phyloP scores from a whole-genome alignment of 1,284 basidiomycete species.

The Microbotryum violaceum region DNA sequence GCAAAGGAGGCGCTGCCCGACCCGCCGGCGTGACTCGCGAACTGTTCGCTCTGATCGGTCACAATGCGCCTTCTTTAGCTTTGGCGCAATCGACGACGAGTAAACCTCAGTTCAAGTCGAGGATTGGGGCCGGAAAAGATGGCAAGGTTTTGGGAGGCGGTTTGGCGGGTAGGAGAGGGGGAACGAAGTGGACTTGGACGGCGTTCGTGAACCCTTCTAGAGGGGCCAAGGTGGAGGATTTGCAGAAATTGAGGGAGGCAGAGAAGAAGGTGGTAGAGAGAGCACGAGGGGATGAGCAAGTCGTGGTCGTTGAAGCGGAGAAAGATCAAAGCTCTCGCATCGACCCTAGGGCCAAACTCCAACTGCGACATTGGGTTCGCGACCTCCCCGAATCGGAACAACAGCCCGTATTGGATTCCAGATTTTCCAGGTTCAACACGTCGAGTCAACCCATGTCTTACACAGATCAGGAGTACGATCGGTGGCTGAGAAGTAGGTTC shows the following conservation, averaged over 20 bases:
- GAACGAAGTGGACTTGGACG: constrained; percentile 15
- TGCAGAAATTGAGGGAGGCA: no score
- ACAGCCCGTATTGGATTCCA: constrained; percentile 38
- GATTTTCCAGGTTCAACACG: constrained; percentile 73
- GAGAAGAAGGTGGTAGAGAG: no score
- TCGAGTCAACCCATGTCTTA: constrained; percentile 66
- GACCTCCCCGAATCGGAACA: constrained; percentile 9
- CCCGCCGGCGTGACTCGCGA: constrained; percentile 88
- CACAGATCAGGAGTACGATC: constrained; percentile 82
- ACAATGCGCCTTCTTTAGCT: constrained; percentile 52
- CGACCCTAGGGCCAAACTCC: constrained; percentile 10
- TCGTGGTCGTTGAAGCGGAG: background rate
- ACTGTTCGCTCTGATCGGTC: constrained; percentile 86
- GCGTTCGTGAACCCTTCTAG: constrained; percentile 39
- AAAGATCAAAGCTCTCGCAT: background rate
- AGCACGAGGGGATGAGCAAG: constrained; percentile 44
- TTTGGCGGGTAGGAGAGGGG: background rate
- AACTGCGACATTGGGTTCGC: constrained; percentile 30
- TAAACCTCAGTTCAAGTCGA: constrained; percentile 78
- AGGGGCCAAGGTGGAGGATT: constrained; percentile 24
- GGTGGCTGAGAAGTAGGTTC: constrained; percentile 60
- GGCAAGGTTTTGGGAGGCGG: background rate
- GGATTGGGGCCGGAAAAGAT: constrained; percentile 45
- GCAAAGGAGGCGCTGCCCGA: constrained; percentile 22
- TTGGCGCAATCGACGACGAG: constrained; percentile 40